phyloP scores from a whole-genome alignment of 306 rosid genomes.

The Oemleria cerasiformis region DNA sequence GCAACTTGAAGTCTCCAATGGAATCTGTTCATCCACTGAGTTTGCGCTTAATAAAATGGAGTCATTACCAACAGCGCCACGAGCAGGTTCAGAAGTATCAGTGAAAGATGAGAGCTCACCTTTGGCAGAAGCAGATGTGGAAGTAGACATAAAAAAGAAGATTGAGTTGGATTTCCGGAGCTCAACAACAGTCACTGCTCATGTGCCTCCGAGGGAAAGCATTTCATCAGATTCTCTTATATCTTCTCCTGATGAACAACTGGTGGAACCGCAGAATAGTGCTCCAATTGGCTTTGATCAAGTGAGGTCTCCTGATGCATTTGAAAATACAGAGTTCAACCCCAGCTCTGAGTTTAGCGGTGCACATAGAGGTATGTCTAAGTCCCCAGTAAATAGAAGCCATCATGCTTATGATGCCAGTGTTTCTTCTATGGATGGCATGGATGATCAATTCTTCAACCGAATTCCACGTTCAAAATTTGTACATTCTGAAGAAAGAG shows the following conservation, averaged over 20 bases:
- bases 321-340: constrained; percentile 32
- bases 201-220: constrained; percentile 28
- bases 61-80: constrained; percentile 28
- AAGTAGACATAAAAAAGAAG: constrained; percentile 24
- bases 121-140: constrained; percentile 30
- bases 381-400: constrained; percentile 41
- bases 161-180: constrained; percentile 38
- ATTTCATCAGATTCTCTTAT: constrained; percentile 25
- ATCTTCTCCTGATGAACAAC: constrained; percentile 37
- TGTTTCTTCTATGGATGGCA: constrained; percentile 64
- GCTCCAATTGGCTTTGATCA: constrained; percentile 23
- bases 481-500: constrained; percentile 42
- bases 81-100: constrained; percentile 31
- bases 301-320: constrained; percentile 31
- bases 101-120: constrained; percentile 24
- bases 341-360: constrained; percentile 41
- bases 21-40: constrained; percentile 39
- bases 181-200: constrained; percentile 29
- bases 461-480: constrained; percentile 23
- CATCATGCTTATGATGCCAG: constrained; percentile 66
- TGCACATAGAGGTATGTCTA: constrained; percentile 29
- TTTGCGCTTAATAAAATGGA: constrained; percentile 34
- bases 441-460: constrained; percentile 40
- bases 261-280: constrained; percentile 30
- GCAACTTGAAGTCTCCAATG: constrained; percentile 36